phyloP scores from a whole-genome alignment of 148 eudicot species.

The Chenopodium suecicum region DNA sequence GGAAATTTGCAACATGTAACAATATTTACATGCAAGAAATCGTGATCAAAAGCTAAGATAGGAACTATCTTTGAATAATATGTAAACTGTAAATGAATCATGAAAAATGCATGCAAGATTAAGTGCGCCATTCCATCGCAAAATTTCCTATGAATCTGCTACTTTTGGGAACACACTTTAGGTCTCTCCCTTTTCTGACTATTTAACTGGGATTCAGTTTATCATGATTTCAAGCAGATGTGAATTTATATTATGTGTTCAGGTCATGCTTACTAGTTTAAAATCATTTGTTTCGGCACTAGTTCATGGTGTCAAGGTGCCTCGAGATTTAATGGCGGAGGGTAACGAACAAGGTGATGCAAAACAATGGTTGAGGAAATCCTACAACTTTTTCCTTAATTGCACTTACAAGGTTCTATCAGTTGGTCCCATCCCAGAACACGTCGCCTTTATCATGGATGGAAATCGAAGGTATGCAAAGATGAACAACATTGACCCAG shows the following conservation, averaged over 20 bases:
- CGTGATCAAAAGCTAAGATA: no score
- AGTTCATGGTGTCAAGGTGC: not conserved
- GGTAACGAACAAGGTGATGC: not conserved
- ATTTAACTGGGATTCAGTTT: not conserved
- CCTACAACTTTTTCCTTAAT: constrained; percentile 4
- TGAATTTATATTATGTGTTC: not conserved
- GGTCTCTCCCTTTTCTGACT: not conserved
- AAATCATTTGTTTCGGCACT: not conserved
- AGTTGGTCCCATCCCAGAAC: constrained; percentile 40
- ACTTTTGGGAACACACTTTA: not conserved
- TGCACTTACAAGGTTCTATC: constrained; percentile 28
- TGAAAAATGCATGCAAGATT: no score
- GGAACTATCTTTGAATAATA: no score
- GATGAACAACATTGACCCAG: constrained; percentile 33
- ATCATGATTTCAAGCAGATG: not conserved
- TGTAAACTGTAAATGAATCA: no score
- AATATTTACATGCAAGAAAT: no score
- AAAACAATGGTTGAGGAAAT: not conserved
- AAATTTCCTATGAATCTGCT: not conserved
- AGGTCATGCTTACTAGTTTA: not conserved
- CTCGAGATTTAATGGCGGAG: not conserved
- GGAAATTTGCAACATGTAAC: no score
- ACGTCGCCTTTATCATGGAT: constrained; percentile 51
- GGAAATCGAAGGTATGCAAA: constrained; percentile 50
- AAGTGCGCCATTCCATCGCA: no score